A percentile compares a stretch with the other conserved stretches of the same genome.
Evolutionary conservation across 192 early-diverging fungal species (phyloP).

Genomic region (Entrophospora sp.): DNA sequence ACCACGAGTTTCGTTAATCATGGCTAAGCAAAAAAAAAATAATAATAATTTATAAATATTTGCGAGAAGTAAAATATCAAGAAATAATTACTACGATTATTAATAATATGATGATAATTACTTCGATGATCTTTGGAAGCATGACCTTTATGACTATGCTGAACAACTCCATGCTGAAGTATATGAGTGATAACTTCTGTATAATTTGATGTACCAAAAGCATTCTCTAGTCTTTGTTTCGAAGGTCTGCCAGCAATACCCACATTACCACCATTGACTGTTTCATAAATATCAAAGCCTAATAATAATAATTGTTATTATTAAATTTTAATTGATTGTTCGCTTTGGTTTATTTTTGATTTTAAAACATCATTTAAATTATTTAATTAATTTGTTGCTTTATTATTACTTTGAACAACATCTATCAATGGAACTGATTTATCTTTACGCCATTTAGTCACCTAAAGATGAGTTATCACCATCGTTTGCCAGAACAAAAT

Average conservation of each 20-base stretch:
- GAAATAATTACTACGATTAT: no score
- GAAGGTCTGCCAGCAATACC: conserved; percentile 4
- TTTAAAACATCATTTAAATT: no score
- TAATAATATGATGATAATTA: no score
- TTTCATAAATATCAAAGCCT: conserved; percentile 12
- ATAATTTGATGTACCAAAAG: not conserved
- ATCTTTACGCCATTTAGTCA: conserved; percentile 1
- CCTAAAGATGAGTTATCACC: not conserved
- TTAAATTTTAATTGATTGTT: not conserved
- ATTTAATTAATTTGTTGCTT: not conserved
- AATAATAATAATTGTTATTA: not conserved
- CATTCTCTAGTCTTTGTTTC: conserved; percentile 11
- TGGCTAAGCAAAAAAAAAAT: no score
- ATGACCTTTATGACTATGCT: not conserved
- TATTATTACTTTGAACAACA: not conserved
- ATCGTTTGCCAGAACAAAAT: not conserved
- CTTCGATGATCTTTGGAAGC: not conserved
- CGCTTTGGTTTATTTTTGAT: no score
- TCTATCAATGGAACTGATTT: conserved; percentile 12
- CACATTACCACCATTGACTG: not conserved
- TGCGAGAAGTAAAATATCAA: no score
- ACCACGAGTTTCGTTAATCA: no score
- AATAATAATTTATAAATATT: no score
- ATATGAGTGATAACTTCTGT: not conserved
- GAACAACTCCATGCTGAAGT: not conserved